Conservation (phyloP, 164 flowering plant genomes). For the Warburgia ugandensis region DNA sequence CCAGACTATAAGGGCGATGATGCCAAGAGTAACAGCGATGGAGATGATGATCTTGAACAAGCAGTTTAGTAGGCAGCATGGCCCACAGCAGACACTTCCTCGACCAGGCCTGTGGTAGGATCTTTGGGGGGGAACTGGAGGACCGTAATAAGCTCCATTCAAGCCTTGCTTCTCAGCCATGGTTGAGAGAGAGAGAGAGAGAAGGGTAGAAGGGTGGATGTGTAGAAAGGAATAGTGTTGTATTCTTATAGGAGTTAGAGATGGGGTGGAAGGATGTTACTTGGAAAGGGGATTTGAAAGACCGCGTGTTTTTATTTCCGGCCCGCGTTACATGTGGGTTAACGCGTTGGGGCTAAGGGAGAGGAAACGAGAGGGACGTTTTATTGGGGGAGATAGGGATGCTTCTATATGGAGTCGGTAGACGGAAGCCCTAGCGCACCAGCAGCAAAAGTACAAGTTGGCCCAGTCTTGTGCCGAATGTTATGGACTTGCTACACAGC, state of each 20-base stretch:
- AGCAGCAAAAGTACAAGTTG: too few species aligned
- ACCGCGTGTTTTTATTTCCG: too few species aligned
- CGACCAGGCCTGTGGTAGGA: not conserved
- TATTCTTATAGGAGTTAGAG: not conserved
- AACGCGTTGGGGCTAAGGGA: too few species aligned
- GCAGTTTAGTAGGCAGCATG: slow-evolving; percentile 14
- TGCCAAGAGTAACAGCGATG: slow-evolving; percentile 22
- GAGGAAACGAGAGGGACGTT: too few species aligned
- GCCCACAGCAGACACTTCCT: not conserved
- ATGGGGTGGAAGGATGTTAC: not conserved
- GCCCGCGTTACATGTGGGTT: too few species aligned
- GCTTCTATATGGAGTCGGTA: too few species aligned
- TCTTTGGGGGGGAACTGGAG: slow-evolving; percentile 3
- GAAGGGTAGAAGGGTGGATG: not conserved
- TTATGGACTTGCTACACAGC: too few species aligned
- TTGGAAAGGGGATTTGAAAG: not conserved
- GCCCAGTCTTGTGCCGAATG: too few species aligned
- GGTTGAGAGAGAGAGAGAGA: not conserved
- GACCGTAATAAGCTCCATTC: slow-evolving; percentile 11
- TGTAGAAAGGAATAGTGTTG: not conserved
- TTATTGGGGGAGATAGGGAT: too few species aligned
- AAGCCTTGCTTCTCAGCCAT: slow-evolving; percentile 6
- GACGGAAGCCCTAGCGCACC: too few species aligned
- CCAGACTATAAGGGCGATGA: slow-evolving; percentile 38
- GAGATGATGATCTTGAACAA: slow-evolving; percentile 25